These are phyloP conservation scores for Parsonsia alboflavescens DNA, from an alignment of 257 asterid genomes.

Conservation along the genomic window DNA sequence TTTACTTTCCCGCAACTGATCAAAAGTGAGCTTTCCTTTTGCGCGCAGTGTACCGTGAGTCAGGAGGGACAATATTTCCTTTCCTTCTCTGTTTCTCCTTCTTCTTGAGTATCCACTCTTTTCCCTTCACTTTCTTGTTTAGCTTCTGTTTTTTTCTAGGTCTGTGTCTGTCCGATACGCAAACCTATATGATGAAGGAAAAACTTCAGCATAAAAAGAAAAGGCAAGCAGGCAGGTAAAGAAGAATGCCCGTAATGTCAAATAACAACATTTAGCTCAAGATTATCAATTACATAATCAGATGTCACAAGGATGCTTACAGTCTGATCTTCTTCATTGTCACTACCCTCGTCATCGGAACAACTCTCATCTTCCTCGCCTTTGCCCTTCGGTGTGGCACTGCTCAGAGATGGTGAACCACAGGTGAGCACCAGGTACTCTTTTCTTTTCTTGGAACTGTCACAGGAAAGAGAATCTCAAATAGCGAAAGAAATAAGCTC, in stretches of 20 bases:
- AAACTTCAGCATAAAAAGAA: not conserved
- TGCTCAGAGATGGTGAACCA: constrained; percentile 69
- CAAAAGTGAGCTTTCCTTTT: constrained; percentile 76
- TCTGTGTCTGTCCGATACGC: constrained; percentile 67
- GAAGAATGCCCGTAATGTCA: not conserved
- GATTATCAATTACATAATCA: not conserved
- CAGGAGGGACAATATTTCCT: constrained; percentile 69
- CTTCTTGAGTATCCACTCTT: constrained; percentile 66
- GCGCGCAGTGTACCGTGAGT: constrained; percentile 81
- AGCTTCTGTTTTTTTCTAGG: constrained; percentile 75
- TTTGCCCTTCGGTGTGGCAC: constrained; percentile 51
- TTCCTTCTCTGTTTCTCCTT: constrained; percentile 78
- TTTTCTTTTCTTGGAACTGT: constrained; percentile 81
- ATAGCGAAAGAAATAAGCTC: not conserved
- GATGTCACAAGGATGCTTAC: constrained; percentile 34
- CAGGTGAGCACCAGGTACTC: constrained; percentile 91
- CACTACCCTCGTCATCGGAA: constrained; percentile 68
- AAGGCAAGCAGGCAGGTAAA: not conserved
- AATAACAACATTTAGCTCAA: not conserved
- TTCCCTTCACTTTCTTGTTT: constrained; percentile 75
- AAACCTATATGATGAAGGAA: constrained; percentile 40
- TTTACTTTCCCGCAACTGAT: constrained; percentile 8
- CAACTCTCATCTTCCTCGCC: constrained; percentile 72
- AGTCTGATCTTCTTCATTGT: constrained; percentile 61
- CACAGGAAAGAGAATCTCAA: constrained; percentile 12